phyloP scores from a whole-genome alignment of 305 asterid species.

The Solanum hybrid region DNA sequence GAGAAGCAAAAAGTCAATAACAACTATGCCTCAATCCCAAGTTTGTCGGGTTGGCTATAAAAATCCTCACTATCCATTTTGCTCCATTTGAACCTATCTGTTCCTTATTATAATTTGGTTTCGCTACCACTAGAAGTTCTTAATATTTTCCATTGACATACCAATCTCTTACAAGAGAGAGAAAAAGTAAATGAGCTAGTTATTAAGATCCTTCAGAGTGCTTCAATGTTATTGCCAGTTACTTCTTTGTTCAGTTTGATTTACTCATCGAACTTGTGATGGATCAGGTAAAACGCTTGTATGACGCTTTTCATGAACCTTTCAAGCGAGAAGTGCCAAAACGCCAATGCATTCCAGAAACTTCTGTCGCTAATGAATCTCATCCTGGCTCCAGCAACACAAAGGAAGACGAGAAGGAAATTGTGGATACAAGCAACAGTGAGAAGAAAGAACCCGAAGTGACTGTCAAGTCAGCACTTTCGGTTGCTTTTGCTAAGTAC shows the following conservation, averaged over 20 bases:
- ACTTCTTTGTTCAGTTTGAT: not conserved
- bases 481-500: conserved; percentile 72
- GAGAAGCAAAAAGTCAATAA: not conserved
- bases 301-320: conserved; percentile 86
- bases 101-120: not conserved
- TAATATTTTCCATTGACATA: not conserved
- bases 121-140: not conserved
- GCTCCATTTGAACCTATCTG: not conserved
- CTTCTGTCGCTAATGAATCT: conserved; percentile 11
- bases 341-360: conserved; percentile 25
- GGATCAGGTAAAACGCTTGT: conserved; percentile 69
- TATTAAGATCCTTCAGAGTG: not conserved
- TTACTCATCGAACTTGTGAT: not conserved
- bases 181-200: too few species aligned
- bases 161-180: not conserved
- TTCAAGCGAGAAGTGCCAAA: conserved; percentile 65
- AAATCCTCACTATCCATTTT: not conserved
- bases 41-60: not conserved
- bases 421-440: conserved; percentile 29
- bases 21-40: not conserved
- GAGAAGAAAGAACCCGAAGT: conserved; percentile 49
- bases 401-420: conserved; percentile 32
- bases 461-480: conserved; percentile 56
- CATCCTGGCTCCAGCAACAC: conserved; percentile 28
- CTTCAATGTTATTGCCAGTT: not conserved